Evolutionary conservation across 2,329 filamentous ascomycete species (phyloP).

Genomic region (Penicillium sp.): DNA sequence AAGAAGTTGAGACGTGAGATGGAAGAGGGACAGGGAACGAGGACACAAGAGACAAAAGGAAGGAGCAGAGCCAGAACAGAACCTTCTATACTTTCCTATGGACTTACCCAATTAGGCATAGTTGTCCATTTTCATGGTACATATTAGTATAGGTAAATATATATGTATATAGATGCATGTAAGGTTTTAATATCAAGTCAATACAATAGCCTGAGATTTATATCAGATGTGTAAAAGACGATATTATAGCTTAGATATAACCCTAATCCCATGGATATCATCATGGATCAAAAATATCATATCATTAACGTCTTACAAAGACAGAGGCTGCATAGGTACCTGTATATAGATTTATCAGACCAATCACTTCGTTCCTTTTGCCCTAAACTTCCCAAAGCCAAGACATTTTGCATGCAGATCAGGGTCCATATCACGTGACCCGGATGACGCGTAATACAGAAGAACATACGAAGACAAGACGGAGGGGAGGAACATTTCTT

Average conservation of each 20-base stretch:
- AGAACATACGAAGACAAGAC: not conserved
- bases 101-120: conserved; percentile 2
- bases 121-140: not conserved
- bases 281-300: not conserved
- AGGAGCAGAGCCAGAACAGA: not conserved
- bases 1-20: conserved; percentile 23
- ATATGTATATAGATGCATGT: not conserved
- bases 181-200: no score
- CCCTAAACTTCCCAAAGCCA: not conserved
- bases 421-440: not conserved
- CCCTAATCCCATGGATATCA: not conserved
- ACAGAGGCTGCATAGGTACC: not conserved
- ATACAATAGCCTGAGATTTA: no score
- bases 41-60: not conserved
- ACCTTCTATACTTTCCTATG: not conserved
- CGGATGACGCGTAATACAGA: not conserved
- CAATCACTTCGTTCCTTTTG: not conserved
- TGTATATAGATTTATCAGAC: not conserved
- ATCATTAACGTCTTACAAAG: not conserved
- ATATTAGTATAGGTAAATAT: no score
- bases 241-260: not conserved
- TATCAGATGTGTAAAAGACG: no score
- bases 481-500: not conserved
- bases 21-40: conserved; percentile 1
- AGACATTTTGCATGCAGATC: conserved; percentile 1